A percentile compares a stretch with the other conserved stretches of the same genome.
Conservation (phyloP, 2,329 filamentous ascomycete genomes). For the Escovopsis weberi region DNA sequence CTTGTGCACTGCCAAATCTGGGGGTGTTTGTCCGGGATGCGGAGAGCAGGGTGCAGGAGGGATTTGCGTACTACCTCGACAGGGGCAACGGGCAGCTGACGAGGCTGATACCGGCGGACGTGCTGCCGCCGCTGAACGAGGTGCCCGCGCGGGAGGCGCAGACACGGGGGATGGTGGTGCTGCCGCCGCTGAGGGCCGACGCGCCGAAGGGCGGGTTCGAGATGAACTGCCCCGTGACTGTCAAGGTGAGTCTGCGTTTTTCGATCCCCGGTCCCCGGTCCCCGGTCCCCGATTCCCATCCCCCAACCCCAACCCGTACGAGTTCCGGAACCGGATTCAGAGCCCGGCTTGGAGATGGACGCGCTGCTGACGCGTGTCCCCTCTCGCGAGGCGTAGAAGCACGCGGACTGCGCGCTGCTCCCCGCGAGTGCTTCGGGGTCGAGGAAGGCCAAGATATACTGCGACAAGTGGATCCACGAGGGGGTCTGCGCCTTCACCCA, state of each 20-base stretch:
- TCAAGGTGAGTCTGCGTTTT: constrained; percentile 23
- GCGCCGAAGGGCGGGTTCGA: constrained; percentile 23
- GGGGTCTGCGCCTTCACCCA: constrained; percentile 76
- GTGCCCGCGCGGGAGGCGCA: constrained; percentile 27
- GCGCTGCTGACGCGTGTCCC: no score
- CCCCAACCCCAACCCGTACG: not conserved
- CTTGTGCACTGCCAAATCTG: not conserved
- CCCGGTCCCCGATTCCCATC: no score
- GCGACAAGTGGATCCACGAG: constrained; percentile 79
- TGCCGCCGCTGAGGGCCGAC: constrained; percentile 26
- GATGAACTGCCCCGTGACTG: constrained; percentile 20
- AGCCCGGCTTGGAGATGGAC: not conserved
- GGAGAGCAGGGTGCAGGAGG: constrained; percentile 1
- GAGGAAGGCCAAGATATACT: constrained; percentile 55
- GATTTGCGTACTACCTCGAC: constrained; percentile 36
- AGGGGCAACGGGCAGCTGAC: constrained; percentile 39
- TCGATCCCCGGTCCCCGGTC: no score
- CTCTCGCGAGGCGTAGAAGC: constrained; percentile 11
- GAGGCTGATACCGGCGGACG: constrained; percentile 40
- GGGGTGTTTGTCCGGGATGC: not conserved
- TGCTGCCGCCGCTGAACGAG: constrained; percentile 29
- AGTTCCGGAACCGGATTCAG: not conserved
- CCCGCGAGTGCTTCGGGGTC: constrained; percentile 20
- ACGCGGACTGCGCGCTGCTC: constrained; percentile 19
- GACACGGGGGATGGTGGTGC: constrained; percentile 29